Conservation (phyloP, 192 early-diverging fungal genomes). For the Diversispora eburnea region DNA sequence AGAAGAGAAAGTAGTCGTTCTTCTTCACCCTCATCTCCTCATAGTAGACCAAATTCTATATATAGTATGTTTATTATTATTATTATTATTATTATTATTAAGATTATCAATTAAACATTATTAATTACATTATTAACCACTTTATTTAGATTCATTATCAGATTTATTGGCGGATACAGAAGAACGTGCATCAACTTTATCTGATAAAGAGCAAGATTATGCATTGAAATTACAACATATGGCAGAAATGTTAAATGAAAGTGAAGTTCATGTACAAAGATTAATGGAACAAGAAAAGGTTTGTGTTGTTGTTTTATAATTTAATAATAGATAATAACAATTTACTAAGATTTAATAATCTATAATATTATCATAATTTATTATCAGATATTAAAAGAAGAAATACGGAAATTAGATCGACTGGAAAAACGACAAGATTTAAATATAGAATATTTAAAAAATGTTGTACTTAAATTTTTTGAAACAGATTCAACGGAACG, state of each 20-base stretch:
- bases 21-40: neutral
- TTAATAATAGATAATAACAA: neutral
- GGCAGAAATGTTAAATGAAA: constrained; percentile 55
- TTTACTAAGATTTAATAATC: neutral
- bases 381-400: constrained; percentile 52
- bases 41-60: neutral
- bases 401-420: constrained; percentile 57
- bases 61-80: constrained; percentile 6
- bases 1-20: constrained; percentile 6
- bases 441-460: constrained; percentile 68
- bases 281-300: constrained; percentile 56
- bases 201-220: constrained; percentile 38
- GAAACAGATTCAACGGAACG: constrained; percentile 43
- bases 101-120: neutral
- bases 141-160: constrained; percentile 37
- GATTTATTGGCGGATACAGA: constrained; percentile 37
- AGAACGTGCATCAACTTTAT: neutral
- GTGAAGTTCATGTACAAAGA: constrained; percentile 44
- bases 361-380: neutral
- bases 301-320: constrained; percentile 2
- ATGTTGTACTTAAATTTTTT: constrained; percentile 65
- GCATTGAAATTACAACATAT: constrained; percentile 47
- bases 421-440: constrained; percentile 61
- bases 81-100: neutral
- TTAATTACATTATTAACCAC: no score